Evolutionary conservation across 106 monocot genomes (phyloP).

Genomic region (Platanthera zijinensis): DNA sequence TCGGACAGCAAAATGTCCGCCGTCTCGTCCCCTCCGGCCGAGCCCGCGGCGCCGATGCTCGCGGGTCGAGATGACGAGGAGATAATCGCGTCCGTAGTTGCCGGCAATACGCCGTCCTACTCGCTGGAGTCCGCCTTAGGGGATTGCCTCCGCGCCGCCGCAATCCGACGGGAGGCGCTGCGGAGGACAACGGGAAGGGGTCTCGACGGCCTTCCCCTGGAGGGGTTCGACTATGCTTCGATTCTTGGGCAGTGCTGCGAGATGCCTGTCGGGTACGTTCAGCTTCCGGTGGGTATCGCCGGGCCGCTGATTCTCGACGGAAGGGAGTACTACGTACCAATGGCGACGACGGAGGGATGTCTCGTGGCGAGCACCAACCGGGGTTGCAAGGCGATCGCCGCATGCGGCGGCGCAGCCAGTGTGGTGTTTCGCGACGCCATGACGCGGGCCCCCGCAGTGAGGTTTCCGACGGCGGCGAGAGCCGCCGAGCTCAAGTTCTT

Average conservation of each 20-base stretch:
- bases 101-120: conserved; percentile 50
- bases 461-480: conserved; percentile 44
- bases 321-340: conserved; percentile 47
- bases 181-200: conserved; percentile 41
- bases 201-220: conserved; percentile 61
- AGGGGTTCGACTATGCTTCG: conserved; percentile 64
- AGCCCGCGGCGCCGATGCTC: neutral
- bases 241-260: conserved; percentile 88
- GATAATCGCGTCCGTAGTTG: conserved; percentile 37
- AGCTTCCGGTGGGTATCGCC: conserved; percentile 62
- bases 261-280: conserved; percentile 62
- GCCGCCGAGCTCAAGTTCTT: conserved; percentile 67
- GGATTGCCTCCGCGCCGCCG: conserved; percentile 54
- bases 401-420: conserved; percentile 65
- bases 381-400: conserved; percentile 69
- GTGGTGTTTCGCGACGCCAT: conserved; percentile 63
- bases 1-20: neutral
- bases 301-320: conserved; percentile 70
- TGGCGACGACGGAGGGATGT: conserved; percentile 91
- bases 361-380: conserved; percentile 77
- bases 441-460: conserved; percentile 67
- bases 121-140: conserved; percentile 48
- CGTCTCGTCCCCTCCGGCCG: neutral
- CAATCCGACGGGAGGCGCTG: conserved; percentile 58
- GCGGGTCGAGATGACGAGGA: conserved; percentile 44